Conservation (phyloP, 768 basidiomycete species). For the Fistulinella prunicolor region DNA sequence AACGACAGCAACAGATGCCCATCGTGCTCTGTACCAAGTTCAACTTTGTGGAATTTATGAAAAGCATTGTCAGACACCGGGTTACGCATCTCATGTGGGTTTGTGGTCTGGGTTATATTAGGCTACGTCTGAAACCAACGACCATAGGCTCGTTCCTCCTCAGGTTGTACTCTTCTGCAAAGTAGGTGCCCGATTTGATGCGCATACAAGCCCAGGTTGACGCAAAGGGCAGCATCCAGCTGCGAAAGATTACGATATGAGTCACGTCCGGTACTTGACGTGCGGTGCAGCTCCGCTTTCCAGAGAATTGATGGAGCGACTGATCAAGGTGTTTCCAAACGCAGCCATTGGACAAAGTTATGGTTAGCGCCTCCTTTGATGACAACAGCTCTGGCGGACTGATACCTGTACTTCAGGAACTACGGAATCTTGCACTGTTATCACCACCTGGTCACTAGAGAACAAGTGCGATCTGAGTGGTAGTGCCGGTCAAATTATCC, state of each 20-base stretch:
- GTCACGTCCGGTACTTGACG: conserved; percentile 37
- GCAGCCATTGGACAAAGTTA: conserved; percentile 60
- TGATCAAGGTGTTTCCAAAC: conserved; percentile 45
- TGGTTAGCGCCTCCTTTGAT: conserved; percentile 34
- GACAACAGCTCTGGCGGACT: not conserved
- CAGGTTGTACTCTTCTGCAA: conserved; percentile 51
- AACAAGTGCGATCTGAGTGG: conserved; percentile 48
- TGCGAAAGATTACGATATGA: conserved; percentile 38
- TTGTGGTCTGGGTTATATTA: not conserved
- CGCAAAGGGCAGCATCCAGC: conserved; percentile 34
- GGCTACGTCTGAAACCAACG: not conserved
- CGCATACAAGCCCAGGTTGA: not conserved
- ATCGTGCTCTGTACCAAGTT: conserved; percentile 47
- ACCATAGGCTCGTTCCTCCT: conserved; percentile 42
- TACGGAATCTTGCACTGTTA: conserved; percentile 59
- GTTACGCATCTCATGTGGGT: conserved; percentile 45
- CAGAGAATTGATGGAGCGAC: conserved; percentile 44
- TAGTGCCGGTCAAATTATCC: conserved; percentile 55
- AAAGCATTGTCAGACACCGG: conserved; percentile 43
- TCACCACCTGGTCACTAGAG: conserved; percentile 46
- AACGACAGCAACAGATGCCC: conserved; percentile 40
- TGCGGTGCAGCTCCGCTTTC: conserved; percentile 61
- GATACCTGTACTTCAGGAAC: conserved; percentile 39
- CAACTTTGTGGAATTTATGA: conserved; percentile 42
- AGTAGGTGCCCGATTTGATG: conserved; percentile 25